These are phyloP conservation scores for Wickerhamiella occidentalis DNA, from an alignment of 805 yeast genomes.

Conservation along the genomic window DNA sequence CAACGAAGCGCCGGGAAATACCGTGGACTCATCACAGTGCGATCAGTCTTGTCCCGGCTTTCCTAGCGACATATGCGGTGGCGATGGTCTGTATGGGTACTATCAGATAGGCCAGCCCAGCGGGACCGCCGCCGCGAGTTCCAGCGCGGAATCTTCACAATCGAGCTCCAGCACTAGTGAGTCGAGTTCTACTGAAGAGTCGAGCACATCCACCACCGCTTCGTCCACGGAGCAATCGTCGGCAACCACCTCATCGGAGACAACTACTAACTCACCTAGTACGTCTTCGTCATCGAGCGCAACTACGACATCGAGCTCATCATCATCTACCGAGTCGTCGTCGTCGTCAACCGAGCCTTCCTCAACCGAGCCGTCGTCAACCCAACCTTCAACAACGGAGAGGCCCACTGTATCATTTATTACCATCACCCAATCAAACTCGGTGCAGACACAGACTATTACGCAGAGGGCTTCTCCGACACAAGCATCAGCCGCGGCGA, in stretches of 20 bases:
- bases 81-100: constrained; percentile 42
- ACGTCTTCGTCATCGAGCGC: no score
- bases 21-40: constrained; percentile 29
- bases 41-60: constrained; percentile 35
- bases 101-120: constrained; percentile 31
- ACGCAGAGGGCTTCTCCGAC: constrained; percentile 14
- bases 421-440: constrained; percentile 20
- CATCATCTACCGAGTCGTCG: no score
- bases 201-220: constrained; percentile 11
- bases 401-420: constrained; percentile 20
- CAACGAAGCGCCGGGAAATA: constrained; percentile 36
- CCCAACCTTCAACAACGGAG: not conserved
- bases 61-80: constrained; percentile 35
- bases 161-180: constrained; percentile 1
- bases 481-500: constrained; percentile 12
- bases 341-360: not conserved
- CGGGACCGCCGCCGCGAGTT: constrained; percentile 22
- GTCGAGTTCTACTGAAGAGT: not conserved
- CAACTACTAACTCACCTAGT: not conserved
- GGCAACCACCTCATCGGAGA: not conserved
- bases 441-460: constrained; percentile 18
- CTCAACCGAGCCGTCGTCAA: constrained; percentile 4
- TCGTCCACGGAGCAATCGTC: not conserved
- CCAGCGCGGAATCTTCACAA: no score
- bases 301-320: no score